phyloP scores from a whole-genome alignment of 106 monocot species.

The Dendrobium catenatum region DNA sequence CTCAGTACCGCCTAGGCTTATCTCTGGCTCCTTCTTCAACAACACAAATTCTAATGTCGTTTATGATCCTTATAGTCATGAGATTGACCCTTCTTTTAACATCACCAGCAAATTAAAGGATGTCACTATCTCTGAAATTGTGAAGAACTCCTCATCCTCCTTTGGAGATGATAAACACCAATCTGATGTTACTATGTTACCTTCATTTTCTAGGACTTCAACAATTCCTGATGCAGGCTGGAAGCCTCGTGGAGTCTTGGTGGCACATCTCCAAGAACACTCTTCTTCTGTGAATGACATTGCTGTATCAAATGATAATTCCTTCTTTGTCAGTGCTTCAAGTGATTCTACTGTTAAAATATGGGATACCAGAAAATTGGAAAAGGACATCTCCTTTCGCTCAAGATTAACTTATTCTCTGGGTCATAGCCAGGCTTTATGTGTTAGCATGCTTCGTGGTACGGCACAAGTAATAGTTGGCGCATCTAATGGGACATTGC shows the following conservation, averaged over 20 bases:
- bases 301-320: slow-evolving; percentile 71
- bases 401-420: slow-evolving; percentile 88
- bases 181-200: slow-evolving; percentile 39
- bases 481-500: slow-evolving; percentile 62
- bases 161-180: slow-evolving; percentile 47
- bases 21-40: slow-evolving; percentile 72
- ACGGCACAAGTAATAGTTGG: slow-evolving; percentile 73
- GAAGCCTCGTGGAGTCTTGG: slow-evolving; percentile 85
- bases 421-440: slow-evolving; percentile 58
- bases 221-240: slow-evolving; percentile 60
- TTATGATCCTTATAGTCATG: slow-evolving; percentile 28
- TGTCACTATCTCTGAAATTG: slow-evolving; percentile 48
- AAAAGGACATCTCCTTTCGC: slow-evolving; percentile 88
- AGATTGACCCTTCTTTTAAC: slow-evolving; percentile 41
- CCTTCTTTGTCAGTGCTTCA: slow-evolving; percentile 84
- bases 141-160: slow-evolving; percentile 52
- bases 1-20: slow-evolving; percentile 63
- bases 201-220: slow-evolving; percentile 44
- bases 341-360: slow-evolving; percentile 89
- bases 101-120: slow-evolving; percentile 62
- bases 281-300: slow-evolving; percentile 84
- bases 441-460: slow-evolving; percentile 67
- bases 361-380: slow-evolving; percentile 95
- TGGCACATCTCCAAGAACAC: slow-evolving; percentile 94
- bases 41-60: slow-evolving; percentile 33